Evolutionary conservation across 2,329 filamentous ascomycete genomes (phyloP), one percentile per base, ranked within the genome.

Genomic region (Ilyonectria robusta): DNA sequence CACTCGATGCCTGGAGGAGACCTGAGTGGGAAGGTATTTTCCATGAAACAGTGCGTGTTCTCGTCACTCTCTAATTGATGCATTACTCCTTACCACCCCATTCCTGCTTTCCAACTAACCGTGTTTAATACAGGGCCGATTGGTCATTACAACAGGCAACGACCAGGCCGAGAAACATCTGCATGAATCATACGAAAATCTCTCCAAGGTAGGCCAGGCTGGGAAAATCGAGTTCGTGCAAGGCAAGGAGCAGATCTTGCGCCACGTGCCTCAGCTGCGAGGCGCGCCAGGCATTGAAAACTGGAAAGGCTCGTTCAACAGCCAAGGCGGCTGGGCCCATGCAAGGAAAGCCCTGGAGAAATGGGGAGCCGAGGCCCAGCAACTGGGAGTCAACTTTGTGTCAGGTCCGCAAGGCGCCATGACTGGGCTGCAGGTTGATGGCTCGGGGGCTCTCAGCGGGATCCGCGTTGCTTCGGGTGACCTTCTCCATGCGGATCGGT

Each of bases 1-100:
- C 66, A 2, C 62, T 68, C 6, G 47, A 62, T 19, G 62, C 48
- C 4, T 68, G 66, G 66, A 68, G 66, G 35, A 33, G 40, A 5
- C 48, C 66, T 6, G 66, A 68, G 21, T 68, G 66, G 66, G n/a
- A 58, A 10, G 66, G 62, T 3, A 66, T 68, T n/a, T 68, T 62
- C 47, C 62, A 68, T 33, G 66, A 68, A 58, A 68, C 66, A 21
- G 66, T 62, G 35, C n/a, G 54, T 37, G 5, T 17, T 33, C 7
- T 40, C 37, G 2, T 40, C 37, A 33, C 31, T 9, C 31, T 33
- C 4, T 26, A 26, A 13, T 19, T n/a, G 8, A 15, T 10, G n/a
- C 5, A 26, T 2, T 40, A 26, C 26, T 26, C 26, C 11, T 48
- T 4, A 33, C 19, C 23, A 15, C 2, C 2, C 6, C 13, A 15